Base-by-base conservation (phyloP, 495 filamentous ascomycete genomes). In the Daldinia childiae region DNA sequence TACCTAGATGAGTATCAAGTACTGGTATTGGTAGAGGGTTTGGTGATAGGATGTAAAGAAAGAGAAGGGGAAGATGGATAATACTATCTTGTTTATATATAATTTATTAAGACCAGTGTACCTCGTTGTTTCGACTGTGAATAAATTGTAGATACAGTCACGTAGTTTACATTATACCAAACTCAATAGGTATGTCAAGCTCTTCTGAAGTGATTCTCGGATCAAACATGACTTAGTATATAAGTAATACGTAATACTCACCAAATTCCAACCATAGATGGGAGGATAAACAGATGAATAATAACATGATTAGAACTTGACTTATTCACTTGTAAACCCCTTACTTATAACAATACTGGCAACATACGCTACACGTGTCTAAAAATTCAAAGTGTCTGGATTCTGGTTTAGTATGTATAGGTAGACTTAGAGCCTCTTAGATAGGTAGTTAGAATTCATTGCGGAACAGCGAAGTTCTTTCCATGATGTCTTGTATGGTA, bases 11-110 rank as follows among this genome's bases (percentile, higher is more conserved):
- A 48, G 19, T 48, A 48, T 48, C 9, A 21, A 48, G 43, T 24
- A 8, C 19, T 12, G 19, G 19, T 48, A 14, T 48, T 24, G 17
- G 4, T 68, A 29, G 3, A 73, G 61, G 5, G 64, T 34, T 19
- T 26, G 30, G 9, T 9, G 17, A n/a, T 58, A 26, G 11, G 2
- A 19, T 58, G 34, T 15, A 9, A 14, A 27, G 30, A 58, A 24
- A 24, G n/a, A 24, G n/a, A 36, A 14, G 19, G 3, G 11, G n/a
- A 58, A 58, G 3, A 38, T 15, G 5, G 8, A 26, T 1, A 6
- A 6, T 27, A 0, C 6, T 15, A 4, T 5, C 1, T 39, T 15
- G 9, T 24, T 26, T 24, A 15, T 58, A 27, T 39, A 58, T 27
- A 58, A 39, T 58, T 6, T 58, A 29, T 14, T 24, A 15, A 15